Evolutionary conservation across 306 rosid genomes (phyloP).

Genomic region (Dalbergia cultrata): DNA sequence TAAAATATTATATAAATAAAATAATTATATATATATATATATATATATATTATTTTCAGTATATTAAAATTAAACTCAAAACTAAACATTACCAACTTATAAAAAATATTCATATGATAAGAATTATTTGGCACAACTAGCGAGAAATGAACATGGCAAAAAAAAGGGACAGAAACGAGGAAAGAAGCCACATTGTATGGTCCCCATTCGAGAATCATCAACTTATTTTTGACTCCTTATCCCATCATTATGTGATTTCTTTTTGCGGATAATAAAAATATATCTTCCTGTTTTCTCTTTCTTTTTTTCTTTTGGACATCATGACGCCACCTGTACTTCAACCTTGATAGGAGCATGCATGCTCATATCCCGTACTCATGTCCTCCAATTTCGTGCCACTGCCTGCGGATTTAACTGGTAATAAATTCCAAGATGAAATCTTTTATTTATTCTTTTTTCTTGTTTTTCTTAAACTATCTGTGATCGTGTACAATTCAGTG

Average conservation of each 20-base stretch:
- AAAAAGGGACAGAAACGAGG: too few species aligned
- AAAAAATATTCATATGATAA: too few species aligned
- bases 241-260: neutral
- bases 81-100: too few species aligned
- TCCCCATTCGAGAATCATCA: too few species aligned
- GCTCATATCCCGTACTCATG: neutral
- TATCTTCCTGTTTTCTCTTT: neutral
- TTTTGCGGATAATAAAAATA: slow-evolving; percentile 36
- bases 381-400: slow-evolving; percentile 2
- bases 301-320: neutral
- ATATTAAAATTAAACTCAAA: too few species aligned
- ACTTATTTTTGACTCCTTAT: too few species aligned
- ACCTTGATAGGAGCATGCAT: neutral
- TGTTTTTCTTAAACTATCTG: neutral
- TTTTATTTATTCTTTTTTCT: neutral
- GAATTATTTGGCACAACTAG: too few species aligned
- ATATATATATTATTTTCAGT: too few species aligned
- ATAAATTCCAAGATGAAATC: neutral
- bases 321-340: slow-evolving; percentile 5
- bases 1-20: too few species aligned
- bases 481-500: neutral
- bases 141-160: too few species aligned
- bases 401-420: slow-evolving; percentile 17
- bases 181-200: too few species aligned
- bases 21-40: too few species aligned